phyloP scores from a whole-genome alignment of 192 early-diverging fungal species.

The Coemansia sp. region DNA sequence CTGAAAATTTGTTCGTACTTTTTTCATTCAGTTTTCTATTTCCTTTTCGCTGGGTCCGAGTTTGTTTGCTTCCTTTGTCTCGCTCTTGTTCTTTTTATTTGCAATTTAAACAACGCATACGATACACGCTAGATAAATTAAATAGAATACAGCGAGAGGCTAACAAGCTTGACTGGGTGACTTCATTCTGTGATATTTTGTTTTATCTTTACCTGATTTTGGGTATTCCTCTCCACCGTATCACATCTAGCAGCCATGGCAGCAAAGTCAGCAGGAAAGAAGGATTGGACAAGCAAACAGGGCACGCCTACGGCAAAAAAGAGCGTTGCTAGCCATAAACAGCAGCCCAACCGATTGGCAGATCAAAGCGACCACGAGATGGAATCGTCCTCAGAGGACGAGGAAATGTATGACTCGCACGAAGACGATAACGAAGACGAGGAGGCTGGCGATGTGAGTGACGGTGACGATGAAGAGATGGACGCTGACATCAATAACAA shows the following conservation, averaged over 20 bases:
- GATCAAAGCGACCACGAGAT: slow-evolving; percentile 45
- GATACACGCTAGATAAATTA: neutral
- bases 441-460: neutral
- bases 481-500: slow-evolving; percentile 5
- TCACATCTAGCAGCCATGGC: neutral
- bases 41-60: neutral
- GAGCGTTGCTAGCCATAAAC: neutral
- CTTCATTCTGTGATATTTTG: neutral
- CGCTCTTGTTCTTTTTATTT: neutral
- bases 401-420: slow-evolving; percentile 19
- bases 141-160: neutral
- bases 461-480: slow-evolving; percentile 2
- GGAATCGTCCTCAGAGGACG: slow-evolving; percentile 49
- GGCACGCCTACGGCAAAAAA: neutral
- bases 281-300: neutral
- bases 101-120: slow-evolving; percentile 9
- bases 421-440: slow-evolving; percentile 33
- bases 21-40: neutral
- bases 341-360: slow-evolving; percentile 32
- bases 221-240: neutral
- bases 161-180: neutral
- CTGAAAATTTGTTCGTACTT: no score
- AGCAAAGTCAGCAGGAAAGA: slow-evolving; percentile 3
- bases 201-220: neutral
- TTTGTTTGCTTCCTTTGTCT: neutral